phyloP scores from a whole-genome alignment of 345 rosid species.

The Euphorbia peplus region DNA sequence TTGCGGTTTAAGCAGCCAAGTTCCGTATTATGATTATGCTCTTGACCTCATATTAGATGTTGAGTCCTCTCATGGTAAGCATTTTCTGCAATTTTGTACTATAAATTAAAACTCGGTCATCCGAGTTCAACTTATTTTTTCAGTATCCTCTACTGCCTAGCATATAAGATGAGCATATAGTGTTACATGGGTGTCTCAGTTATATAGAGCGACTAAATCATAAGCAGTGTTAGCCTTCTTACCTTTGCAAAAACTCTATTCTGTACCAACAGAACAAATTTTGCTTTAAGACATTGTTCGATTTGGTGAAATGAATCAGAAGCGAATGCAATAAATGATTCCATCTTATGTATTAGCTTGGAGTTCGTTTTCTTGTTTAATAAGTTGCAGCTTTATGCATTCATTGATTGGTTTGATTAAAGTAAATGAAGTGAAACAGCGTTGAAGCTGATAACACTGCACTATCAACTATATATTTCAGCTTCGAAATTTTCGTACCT shows the following conservation, averaged over 20 bases:
- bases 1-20: slow-evolving; percentile 95
- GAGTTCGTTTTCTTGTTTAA: neutral
- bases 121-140: neutral
- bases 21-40: slow-evolving; percentile 91
- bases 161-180: neutral
- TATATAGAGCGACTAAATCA: no score
- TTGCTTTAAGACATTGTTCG: neutral
- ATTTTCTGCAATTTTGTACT: neutral
- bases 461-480: neutral
- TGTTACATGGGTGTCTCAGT: neutral
- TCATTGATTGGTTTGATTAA: neutral
- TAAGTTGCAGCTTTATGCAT: neutral
- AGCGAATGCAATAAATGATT: neutral
- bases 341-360: neutral
- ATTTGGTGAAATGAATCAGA: neutral
- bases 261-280: neutral
- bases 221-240: neutral
- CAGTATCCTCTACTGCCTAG: neutral
- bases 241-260: neutral
- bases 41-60: slow-evolving; percentile 89
- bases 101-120: neutral
- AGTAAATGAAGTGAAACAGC: neutral
- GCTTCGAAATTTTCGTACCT: neutral
- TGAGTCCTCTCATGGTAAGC: slow-evolving; percentile 89
- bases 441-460: neutral